phyloP scores from a whole-genome alignment of 495 filamentous ascomycete species.

The Thozetella sp. region DNA sequence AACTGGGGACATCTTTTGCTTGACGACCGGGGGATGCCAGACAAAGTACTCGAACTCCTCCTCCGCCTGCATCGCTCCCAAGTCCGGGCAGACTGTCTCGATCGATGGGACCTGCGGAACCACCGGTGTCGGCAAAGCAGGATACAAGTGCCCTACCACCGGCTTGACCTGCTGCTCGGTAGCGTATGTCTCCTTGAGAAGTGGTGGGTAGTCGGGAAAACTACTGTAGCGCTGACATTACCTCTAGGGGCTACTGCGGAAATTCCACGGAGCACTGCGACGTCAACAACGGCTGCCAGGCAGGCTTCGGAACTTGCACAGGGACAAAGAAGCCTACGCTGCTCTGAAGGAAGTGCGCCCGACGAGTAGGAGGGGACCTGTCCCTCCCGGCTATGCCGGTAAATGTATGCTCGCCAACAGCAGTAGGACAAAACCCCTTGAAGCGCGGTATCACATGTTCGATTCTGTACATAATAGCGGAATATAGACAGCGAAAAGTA shows the following conservation, averaged over 20 bases:
- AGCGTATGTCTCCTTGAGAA: slow-evolving; percentile 18
- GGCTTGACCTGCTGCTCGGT: slow-evolving; percentile 28
- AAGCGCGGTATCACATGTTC: not conserved
- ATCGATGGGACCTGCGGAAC: slow-evolving; percentile 35
- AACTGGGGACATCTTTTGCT: slow-evolving; percentile 30
- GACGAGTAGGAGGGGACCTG: not conserved
- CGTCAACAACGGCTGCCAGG: slow-evolving; percentile 27
- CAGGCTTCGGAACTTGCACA: slow-evolving; percentile 27
- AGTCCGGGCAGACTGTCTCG: slow-evolving; percentile 21
- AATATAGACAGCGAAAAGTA: not conserved
- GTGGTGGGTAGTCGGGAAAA: not conserved
- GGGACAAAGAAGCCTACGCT: slow-evolving; percentile 6
- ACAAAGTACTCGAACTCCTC: slow-evolving; percentile 29
- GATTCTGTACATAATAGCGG: not conserved
- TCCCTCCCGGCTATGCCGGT: not conserved
- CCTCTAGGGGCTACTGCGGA: slow-evolving; percentile 32
- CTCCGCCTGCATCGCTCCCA: slow-evolving; percentile 25
- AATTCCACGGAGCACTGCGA: slow-evolving; percentile 31
- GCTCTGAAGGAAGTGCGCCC: not conserved
- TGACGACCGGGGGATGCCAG: slow-evolving; percentile 33
- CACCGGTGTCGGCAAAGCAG: slow-evolving; percentile 24
- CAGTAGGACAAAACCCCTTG: not conserved
- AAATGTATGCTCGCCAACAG: not conserved
- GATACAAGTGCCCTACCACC: slow-evolving; percentile 29
- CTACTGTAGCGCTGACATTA: slow-evolving; percentile 5